These are phyloP conservation scores for Onygenales sp. DNA, from an alignment of 2,329 filamentous ascomycete species.

Conservation along the genomic window DNA sequence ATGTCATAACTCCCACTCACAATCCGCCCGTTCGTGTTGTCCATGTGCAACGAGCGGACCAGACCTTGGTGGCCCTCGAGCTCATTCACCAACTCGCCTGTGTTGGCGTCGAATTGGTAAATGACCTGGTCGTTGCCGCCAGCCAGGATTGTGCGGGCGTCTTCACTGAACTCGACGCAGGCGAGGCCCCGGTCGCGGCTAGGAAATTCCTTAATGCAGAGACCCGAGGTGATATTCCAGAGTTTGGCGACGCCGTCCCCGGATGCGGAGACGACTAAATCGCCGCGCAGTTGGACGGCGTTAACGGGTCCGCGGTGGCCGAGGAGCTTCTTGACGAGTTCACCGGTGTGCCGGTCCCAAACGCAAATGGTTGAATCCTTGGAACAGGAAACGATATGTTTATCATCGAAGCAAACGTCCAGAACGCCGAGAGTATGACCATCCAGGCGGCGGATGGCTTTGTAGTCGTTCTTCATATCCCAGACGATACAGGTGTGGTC, in stretches of 20 bases:
- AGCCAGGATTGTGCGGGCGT: conserved; percentile 85
- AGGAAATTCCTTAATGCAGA: conserved; percentile 79
- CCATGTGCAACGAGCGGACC: conserved; percentile 83
- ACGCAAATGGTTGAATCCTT: conserved; percentile 92
- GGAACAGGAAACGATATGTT: conserved; percentile 91
- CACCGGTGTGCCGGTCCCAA: conserved; percentile 77
- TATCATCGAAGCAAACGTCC: conserved; percentile 85
- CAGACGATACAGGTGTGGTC: conserved; percentile 88
- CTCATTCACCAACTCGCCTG: conserved; percentile 70
- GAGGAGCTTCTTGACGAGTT: conserved; percentile 64
- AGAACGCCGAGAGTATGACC: conserved; percentile 82
- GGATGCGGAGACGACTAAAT: conserved; percentile 85
- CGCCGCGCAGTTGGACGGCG: conserved; percentile 87
- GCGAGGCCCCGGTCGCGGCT: conserved; percentile 89
- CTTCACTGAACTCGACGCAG: conserved; percentile 91
- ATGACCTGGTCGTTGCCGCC: conserved; percentile 94
- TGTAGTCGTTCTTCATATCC: conserved; percentile 68
- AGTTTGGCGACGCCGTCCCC: conserved; percentile 90
- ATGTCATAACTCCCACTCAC: conserved; percentile 91
- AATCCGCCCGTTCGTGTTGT: conserved; percentile 74
- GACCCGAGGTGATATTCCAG: conserved; percentile 86
- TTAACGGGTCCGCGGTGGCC: conserved; percentile 92
- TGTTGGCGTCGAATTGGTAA: conserved; percentile 91
- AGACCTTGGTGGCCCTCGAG: conserved; percentile 76
- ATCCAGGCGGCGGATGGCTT: conserved; percentile 65